Conservation (phyloP, 345 rosid species). For the Physaria fendleri region DNA sequence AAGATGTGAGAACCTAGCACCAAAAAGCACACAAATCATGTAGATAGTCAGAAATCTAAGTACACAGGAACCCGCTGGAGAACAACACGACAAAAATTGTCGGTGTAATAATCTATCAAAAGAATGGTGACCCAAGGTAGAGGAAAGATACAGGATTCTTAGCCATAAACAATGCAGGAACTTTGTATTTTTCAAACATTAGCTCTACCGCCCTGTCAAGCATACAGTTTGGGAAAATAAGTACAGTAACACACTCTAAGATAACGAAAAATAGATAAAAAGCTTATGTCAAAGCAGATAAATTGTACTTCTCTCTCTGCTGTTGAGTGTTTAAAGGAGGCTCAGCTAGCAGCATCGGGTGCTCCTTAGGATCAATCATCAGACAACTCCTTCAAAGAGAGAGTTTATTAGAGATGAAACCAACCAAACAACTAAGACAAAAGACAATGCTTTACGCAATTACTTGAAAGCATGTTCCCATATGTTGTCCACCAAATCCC, state of each 20-base stretch:
- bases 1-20: constrained; percentile 90
- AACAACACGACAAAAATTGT: background rate
- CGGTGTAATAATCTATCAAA: background rate
- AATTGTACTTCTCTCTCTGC: constrained; percentile 79
- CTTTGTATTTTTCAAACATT: constrained; percentile 94
- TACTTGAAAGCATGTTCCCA: constrained; percentile 98
- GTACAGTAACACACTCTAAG: constrained; percentile 18
- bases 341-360: constrained; percentile 96
- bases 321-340: constrained; percentile 85
- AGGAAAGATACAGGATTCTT: constrained; percentile 79
- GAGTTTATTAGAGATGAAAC: background rate
- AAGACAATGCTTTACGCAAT: background rate
- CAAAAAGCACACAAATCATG: constrained; percentile 15
- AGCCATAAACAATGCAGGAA: constrained; percentile 96
- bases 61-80: background rate
- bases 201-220: constrained; percentile 81
- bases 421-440: constrained; percentile 11
- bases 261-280: background rate
- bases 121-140: background rate
- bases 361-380: constrained; percentile 96
- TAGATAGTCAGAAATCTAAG: constrained; percentile 10
- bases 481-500: constrained; percentile 91
- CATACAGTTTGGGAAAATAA: constrained; percentile 15
- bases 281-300: background rate
- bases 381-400: constrained; percentile 60